These are phyloP conservation scores for Buddleja alternifolia DNA, from an alignment of 257 asterid species.

Conservation along the genomic window DNA sequence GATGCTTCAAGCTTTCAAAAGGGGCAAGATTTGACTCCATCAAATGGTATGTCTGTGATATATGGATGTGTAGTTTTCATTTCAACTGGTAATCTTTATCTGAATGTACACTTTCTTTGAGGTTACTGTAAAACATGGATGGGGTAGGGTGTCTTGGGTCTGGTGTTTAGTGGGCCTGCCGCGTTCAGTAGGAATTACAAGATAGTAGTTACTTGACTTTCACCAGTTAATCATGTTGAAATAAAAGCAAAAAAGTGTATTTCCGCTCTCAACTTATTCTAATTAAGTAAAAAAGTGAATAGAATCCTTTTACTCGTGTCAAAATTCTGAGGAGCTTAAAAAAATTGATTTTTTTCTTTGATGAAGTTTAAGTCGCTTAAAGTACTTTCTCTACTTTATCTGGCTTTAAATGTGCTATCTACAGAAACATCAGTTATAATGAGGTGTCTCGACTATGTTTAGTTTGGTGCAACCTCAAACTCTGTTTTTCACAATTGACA, in stretches of 20 bases:
- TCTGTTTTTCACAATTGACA: not conserved
- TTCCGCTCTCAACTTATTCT: constrained; percentile 3
- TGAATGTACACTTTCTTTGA: not conserved
- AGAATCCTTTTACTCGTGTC: not conserved
- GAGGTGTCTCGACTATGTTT: not conserved
- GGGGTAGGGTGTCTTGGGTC: not conserved
- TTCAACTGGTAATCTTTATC: not conserved
- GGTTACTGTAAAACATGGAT: not conserved
- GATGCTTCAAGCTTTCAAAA: constrained; percentile 63
- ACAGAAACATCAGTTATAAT: not conserved
- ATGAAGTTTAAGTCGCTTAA: constrained; percentile 3
- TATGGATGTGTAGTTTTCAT: constrained; percentile 8
- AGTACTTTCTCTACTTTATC: not conserved
- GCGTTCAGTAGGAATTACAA: not conserved
- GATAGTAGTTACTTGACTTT: not conserved
- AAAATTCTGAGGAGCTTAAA: constrained; percentile 8
- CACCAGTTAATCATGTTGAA: not conserved
- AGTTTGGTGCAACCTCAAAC: not conserved
- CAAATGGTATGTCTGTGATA: constrained; percentile 55
- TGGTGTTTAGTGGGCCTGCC: no score
- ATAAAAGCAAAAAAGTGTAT: not conserved
- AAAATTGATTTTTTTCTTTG: not conserved
- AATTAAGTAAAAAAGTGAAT: not conserved
- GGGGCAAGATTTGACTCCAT: constrained; percentile 57
- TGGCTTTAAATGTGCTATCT: not conserved